Base-by-base conservation (phyloP, 768 basidiomycete genomes). In the Cubamyces lactineus region DNA sequence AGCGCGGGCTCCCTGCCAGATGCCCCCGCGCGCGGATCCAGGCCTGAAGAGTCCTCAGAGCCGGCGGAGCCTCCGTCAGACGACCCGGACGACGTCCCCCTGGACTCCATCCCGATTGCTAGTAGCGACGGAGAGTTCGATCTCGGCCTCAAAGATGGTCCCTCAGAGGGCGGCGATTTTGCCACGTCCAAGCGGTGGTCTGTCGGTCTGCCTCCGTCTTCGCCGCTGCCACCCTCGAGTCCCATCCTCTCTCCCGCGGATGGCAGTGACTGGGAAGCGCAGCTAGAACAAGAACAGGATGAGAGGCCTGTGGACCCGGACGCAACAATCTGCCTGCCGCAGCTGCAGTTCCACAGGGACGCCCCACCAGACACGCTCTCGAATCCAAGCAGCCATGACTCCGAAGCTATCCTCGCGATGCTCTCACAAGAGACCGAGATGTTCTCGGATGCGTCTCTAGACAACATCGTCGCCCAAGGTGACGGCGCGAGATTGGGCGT, bases 81-180 rank as follows among this genome's bases (percentile, higher is more conserved):
- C 52, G 57, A 59, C 40, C 16, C 16, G 17, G 51, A 42, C 26
- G 76, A 70, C 40, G 53, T 75, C 38, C 79, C 82, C 3, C 74
- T 80, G 17, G 79, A 75, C 59, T 82, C 82, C 2, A 69, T 82
- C 38, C 80, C 81, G 2, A 72, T 78, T 19, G 78, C 79, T 30
- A 82, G 81, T 65, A 83, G 80, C 66, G 82, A 84, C 53, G 70
- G 74, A 9, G 82, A 82, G 28, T 56, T 57, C 23, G 66, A 63
- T 45, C 51, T 41, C 19, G 53, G 34, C 23, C 56, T 34, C 8
- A 49, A 66, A 6, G 39, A 55, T 39, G 56, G 54, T 3, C 47
- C 59, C 1, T 49, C 66, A 13, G 62, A 59, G 4, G 64, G 58
- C 23, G 57, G 65, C 15, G 40, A 55, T 15, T 13, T 50, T 13